Conservation (phyloP, 1,284 basidiomycete species). For the Pholiota adiposa region DNA sequence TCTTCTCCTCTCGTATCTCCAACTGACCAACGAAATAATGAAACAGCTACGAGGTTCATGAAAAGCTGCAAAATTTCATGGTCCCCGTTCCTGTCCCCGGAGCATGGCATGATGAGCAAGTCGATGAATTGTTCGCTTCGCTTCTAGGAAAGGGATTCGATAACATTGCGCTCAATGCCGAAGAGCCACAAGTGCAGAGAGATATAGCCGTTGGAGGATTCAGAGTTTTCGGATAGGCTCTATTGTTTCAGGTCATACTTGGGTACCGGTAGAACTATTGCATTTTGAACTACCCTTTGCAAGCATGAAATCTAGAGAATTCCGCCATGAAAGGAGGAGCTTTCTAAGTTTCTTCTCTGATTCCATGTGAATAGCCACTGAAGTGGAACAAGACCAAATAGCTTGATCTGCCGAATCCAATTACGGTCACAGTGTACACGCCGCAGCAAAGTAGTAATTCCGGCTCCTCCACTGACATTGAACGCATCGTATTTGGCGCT, state of each 20-base stretch:
- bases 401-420: conserved; percentile 9
- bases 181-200: conserved; percentile 25
- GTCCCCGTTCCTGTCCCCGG: conserved; percentile 75
- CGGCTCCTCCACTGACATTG: not conserved
- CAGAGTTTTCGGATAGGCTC: conserved; percentile 56
- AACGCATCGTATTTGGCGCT: not conserved
- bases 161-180: conserved; percentile 31
- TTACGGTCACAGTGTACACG: not conserved
- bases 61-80: conserved; percentile 94
- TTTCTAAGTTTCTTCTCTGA: too few relatives aligned
- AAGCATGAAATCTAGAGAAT: too few relatives aligned
- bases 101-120: conserved; percentile 90
- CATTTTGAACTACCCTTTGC: not conserved
- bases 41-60: conserved; percentile 85
- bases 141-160: conserved; percentile 77
- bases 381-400: conserved; percentile 43
- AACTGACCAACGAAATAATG: conserved; percentile 8
- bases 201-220: conserved; percentile 44
- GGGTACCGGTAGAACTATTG: not conserved
- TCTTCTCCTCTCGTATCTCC: not conserved
- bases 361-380: conserved; percentile 22
- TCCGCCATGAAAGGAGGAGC: too few relatives aligned
- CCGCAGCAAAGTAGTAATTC: conserved; percentile 2
- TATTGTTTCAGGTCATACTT: not conserved
- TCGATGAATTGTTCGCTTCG: conserved; percentile 89